Evolutionary conservation across 805 yeast genomes (phyloP), one percentile per base, ranked within the genome.

Genomic region (Tetrapisispora pingtungensis): DNA sequence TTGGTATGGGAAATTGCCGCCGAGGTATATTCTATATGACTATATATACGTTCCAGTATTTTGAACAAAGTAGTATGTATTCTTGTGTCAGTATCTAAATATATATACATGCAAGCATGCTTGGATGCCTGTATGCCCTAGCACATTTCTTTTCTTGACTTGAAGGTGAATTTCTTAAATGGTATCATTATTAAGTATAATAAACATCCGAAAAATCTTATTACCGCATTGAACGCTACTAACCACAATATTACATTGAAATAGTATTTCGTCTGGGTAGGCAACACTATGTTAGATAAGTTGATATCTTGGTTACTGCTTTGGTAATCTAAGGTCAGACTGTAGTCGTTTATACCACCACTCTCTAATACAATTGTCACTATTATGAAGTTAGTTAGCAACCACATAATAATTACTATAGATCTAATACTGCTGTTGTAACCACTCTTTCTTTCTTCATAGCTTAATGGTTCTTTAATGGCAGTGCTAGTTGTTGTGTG

Each of bases 361-460:
- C 87, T 77, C 47, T 86, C 86, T 46, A 88, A 71, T 8, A 90
- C 96, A 14, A 87, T 73, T 0, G 89, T 93, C 37, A 87, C 75
- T 39, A 90, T 70, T 28, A 84, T 77, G 53, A 86, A 81, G 59
- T 93, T 93, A 34, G 93, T 78, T 46, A 88, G 69, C 69, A 88
- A 78, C 98, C 98, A 90, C 3, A 81, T 62, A 47, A 93, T 71
- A 18, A 90, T 96, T 1, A 95, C 93, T 57, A 85, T 65, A 0
- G 97, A 85, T 61, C 98, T 75, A 49, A 93, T 77, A 51, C 84
- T 78, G 0, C 97, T 97, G 65, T 86, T 90, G 62, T 89, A 90
- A 56, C 87, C 80, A 40, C 79, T 81, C 48, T 81, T 81, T 41
- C 72, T 72, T 44, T 79, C 85, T 22, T 68, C 74, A 28, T 61